Evolutionary conservation across 441 rosid species (phyloP).

Genomic region (Manihot esculenta): DNA sequence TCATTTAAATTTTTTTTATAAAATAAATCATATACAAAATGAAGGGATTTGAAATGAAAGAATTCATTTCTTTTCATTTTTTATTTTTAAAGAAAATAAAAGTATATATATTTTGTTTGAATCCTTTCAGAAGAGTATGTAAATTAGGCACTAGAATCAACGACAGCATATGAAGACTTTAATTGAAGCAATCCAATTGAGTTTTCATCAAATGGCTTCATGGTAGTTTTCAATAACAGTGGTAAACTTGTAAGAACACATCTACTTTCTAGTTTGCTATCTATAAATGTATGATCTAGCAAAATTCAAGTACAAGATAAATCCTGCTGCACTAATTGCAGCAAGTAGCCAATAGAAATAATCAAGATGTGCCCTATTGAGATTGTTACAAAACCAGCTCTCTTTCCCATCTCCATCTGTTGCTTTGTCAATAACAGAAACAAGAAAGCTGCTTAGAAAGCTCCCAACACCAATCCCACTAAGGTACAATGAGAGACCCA

Average conservation of each 20-base stretch:
- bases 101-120: too few species aligned
- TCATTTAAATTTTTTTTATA: too few species aligned
- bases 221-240: neutral
- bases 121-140: too few species aligned
- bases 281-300: constrained; percentile 46
- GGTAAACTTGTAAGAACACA: neutral
- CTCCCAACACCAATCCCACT: constrained; percentile 59
- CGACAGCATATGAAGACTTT: too few species aligned
- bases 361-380: constrained; percentile 55
- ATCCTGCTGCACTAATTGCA: constrained; percentile 34
- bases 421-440: constrained; percentile 39
- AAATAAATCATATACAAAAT: too few species aligned
- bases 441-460: constrained; percentile 49
- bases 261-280: constrained; percentile 2
- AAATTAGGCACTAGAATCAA: too few species aligned
- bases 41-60: too few species aligned
- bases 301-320: constrained; percentile 38
- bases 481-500: constrained; percentile 53
- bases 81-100: too few species aligned
- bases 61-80: too few species aligned
- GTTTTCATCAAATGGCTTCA: too few species aligned
- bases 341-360: constrained; percentile 52
- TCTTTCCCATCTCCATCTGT: constrained; percentile 34
- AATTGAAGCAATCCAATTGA: too few species aligned
- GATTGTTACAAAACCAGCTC: constrained; percentile 46